Evolutionary conservation across 495 filamentous ascomycete species (phyloP), one percentile per base, ranked within the genome.

Genomic region (Viridothelium virens): DNA sequence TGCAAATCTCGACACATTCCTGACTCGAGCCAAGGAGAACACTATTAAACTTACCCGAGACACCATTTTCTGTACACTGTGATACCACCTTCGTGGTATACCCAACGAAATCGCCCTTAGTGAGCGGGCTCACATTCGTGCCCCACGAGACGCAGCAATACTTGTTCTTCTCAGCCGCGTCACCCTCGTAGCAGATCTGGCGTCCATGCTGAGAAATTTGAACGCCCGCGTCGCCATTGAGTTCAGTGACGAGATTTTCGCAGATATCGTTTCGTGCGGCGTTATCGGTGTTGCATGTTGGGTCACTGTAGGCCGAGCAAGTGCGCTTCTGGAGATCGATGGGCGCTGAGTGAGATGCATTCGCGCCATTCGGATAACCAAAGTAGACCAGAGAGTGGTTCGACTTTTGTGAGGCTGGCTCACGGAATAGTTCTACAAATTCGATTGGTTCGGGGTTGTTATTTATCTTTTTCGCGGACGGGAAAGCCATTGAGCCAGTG

Each of bases 201-300:
- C 41, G 41, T 7, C 9, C 9, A 7, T 7, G 14, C 7, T 7
- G 14, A 46, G 41, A 7, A 16, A 46, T 46, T 69, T 76, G 34
- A 81, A 83, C 44, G 64, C 75, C 80, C n/a, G 80, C 80, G 0
- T 84, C 77, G 81, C 65, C 70, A 2, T 70, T 81, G 6, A 70
- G 70, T 77, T 79, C 0, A 80, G 79, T 3, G 78, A 84, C 41
- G 41, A 46, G 41, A 9, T 46, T 7, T 7, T 46, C 41, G 41
- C 41, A 46, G 41, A 46, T 46, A 16, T 46, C 41, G 41, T 46
- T 46, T 7, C 41, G 41, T 46, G 41, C 41, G 9, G 41, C 7
- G 41, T 46, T 7, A 9, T 46, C 14, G 41, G 41, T 9, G 41
- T 7, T 9, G 14, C 41, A 46, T 7, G 41, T 9, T 16, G 41